Conservation (phyloP, 495 filamentous ascomycete species). For the Hyaloscypha variabilis region DNA sequence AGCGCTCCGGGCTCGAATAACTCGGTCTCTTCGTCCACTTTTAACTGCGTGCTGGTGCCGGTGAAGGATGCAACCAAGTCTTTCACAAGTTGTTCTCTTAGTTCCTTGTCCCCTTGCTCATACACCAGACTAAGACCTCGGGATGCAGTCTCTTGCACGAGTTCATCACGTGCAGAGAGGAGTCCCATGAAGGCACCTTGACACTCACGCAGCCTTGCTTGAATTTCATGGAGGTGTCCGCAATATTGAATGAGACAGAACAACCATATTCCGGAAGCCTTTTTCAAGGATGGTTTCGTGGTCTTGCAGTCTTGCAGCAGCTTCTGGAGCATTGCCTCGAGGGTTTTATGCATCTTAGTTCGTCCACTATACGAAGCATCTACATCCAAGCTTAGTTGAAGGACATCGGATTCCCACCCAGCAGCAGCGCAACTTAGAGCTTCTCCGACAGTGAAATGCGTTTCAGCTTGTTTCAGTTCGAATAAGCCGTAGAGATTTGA, state of each 20-base stretch:
- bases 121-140: constrained; percentile 89
- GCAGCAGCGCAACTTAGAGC: constrained; percentile 75
- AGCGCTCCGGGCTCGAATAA: constrained; percentile 93
- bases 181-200: constrained; percentile 86
- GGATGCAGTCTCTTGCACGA: constrained; percentile 94
- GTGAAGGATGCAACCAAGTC: constrained; percentile 90
- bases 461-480: constrained; percentile 79
- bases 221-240: constrained; percentile 70
- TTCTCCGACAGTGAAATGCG: constrained; percentile 88
- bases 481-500: constrained; percentile 72
- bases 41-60: constrained; percentile 69
- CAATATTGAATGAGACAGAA: constrained; percentile 92
- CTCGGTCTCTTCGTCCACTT: constrained; percentile 85
- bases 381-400: constrained; percentile 52
- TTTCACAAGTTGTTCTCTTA: constrained; percentile 81
- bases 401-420: constrained; percentile 71
- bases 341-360: constrained; percentile 44
- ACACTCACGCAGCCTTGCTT: constrained; percentile 71
- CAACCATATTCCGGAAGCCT: constrained; percentile 91
- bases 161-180: constrained; percentile 85
- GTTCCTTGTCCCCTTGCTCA: constrained; percentile 78
- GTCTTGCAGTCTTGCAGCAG: constrained; percentile 72
- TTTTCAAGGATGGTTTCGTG: constrained; percentile 83
- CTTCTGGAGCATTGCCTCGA: constrained; percentile 64
- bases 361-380: constrained; percentile 35